These are phyloP conservation scores for Orbilia brochopaga DNA, from an alignment of 2,329 filamentous ascomycete genomes.

Conservation along the genomic window DNA sequence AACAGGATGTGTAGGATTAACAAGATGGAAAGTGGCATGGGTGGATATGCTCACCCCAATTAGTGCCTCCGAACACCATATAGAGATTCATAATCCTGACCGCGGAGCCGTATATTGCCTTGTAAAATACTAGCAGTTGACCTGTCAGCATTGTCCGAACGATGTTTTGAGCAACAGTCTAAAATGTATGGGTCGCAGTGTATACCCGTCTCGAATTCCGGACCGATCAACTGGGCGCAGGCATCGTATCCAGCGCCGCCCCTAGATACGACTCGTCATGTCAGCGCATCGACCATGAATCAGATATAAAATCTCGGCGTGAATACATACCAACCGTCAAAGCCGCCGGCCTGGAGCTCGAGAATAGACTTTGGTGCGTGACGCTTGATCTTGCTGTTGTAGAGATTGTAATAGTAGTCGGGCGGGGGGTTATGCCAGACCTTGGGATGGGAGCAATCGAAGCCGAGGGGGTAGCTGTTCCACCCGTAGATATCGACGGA, in stretches of 20 bases:
- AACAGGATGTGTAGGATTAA: no score
- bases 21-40: neutral
- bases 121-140: conserved; percentile 71
- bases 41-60: conserved; percentile 71
- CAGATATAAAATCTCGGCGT: neutral
- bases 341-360: conserved; percentile 73
- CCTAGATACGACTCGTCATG: conserved; percentile 7
- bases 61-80: conserved; percentile 78
- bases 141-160: no score
- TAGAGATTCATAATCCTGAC: conserved; percentile 74
- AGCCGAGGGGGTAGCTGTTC: conserved; percentile 44
- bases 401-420: conserved; percentile 38
- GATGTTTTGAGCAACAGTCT: conserved; percentile 4
- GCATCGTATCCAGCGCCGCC: conserved; percentile 73
- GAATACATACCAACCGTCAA: conserved; percentile 69
- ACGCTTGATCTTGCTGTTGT: conserved; percentile 33
- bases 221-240: conserved; percentile 70
- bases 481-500: conserved; percentile 46
- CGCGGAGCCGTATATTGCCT: conserved; percentile 72
- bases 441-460: conserved; percentile 41
- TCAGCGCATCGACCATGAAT: conserved; percentile 1
- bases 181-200: neutral
- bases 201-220: conserved; percentile 70
- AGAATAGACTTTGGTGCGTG: conserved; percentile 34
- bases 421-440: conserved; percentile 38